phyloP scores from a whole-genome alignment of 140 eudicot species.

The Oenanthe javanica region DNA sequence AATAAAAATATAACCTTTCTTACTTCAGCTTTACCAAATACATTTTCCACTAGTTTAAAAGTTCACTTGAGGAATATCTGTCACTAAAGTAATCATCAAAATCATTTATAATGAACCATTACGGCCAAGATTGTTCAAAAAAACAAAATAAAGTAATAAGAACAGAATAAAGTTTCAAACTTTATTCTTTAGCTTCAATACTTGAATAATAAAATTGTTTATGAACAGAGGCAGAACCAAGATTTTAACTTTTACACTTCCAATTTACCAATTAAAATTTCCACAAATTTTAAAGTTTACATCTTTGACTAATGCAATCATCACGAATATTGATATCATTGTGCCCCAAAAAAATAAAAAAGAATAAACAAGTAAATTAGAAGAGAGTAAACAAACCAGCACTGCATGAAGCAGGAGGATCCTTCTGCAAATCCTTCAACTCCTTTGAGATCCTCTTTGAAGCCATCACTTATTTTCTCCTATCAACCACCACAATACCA shows the following conservation, averaged over 20 bases:
- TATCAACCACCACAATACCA: neutral
- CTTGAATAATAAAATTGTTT: too few species aligned
- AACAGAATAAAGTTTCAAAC: neutral
- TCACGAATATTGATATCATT: neutral
- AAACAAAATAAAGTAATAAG: neutral
- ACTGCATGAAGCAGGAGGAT: slow-evolving; percentile 78
- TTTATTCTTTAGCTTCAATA: neutral
- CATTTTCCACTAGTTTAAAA: too few species aligned
- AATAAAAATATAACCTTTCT: neutral
- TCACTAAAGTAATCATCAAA: neutral
- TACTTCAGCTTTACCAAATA: neutral
- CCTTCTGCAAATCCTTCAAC: slow-evolving; percentile 67
- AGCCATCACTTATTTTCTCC: slow-evolving; percentile 36
- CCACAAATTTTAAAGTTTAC: neutral
- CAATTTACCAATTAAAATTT: neutral
- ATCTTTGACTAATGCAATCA: neutral
- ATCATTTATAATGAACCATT: neutral
- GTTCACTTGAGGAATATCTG: too few species aligned
- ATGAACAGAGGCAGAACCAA: neutral
- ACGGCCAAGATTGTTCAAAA: neutral
- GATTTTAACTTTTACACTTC: neutral
- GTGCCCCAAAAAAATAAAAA: neutral
- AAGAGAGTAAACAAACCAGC: slow-evolving; percentile 37
- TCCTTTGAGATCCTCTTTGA: slow-evolving; percentile 72
- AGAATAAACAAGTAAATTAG: too few species aligned